A percentile compares a stretch with the other conserved stretches of the same genome.
These are phyloP conservation scores for Talaromyces sp. DNA, from an alignment of 2,329 filamentous ascomycete species.

Conservation along the genomic window DNA sequence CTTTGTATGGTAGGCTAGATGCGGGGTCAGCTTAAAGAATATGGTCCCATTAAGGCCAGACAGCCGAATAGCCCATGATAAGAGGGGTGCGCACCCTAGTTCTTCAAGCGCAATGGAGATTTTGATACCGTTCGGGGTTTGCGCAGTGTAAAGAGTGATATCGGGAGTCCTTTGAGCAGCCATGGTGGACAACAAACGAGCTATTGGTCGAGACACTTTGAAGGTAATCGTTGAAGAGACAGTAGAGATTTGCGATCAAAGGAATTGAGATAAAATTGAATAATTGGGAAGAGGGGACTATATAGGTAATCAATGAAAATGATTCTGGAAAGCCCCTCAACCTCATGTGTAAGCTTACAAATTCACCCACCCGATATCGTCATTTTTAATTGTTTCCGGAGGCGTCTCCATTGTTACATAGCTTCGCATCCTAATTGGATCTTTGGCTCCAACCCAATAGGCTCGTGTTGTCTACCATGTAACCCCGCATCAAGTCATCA, in stretches of 20 bases:
- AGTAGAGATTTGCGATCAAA: neutral
- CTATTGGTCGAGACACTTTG: slow-evolving; percentile 10
- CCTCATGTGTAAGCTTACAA: neutral
- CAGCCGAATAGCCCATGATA: neutral
- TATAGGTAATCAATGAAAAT: neutral
- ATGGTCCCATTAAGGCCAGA: neutral
- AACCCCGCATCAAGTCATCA: neutral
- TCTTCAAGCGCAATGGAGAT: slow-evolving; percentile 83
- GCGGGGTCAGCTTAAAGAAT: slow-evolving; percentile 19
- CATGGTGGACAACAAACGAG: slow-evolving; percentile 25
- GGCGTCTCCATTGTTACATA: neutral
- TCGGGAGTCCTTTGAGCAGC: slow-evolving; percentile 44
- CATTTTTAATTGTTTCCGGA: neutral
- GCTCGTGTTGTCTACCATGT: neutral
- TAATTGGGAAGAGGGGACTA: neutral
- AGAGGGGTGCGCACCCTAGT: slow-evolving; percentile 51
- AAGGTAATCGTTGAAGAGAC: neutral
- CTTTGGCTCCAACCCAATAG: neutral
- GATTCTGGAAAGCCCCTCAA: neutral
- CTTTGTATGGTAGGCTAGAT: slow-evolving; percentile 66
- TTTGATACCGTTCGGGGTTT: slow-evolving; percentile 89
- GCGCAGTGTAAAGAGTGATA: slow-evolving; percentile 76
- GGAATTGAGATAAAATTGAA: neutral
- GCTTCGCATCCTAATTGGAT: neutral
- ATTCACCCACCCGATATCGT: neutral